Conservation (phyloP, 148 eudicot genomes). For the Rhododendron griersonianum region DNA sequence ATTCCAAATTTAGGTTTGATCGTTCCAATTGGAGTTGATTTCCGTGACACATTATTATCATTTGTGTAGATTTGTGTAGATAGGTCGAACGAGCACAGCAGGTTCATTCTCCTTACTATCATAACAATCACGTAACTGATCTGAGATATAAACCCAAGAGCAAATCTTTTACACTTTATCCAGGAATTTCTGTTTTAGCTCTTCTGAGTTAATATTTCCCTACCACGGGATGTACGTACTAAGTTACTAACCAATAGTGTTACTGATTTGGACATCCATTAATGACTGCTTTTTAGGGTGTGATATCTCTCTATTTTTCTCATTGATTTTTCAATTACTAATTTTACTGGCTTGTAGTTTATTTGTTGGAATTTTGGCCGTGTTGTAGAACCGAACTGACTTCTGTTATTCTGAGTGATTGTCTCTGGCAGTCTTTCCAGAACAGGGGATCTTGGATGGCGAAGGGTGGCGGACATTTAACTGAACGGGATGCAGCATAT, state of each 20-base stretch:
- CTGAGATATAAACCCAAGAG: not conserved
- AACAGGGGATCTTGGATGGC: slow-evolving; percentile 48
- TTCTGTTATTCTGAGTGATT: not conserved
- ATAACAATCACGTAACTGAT: not conserved
- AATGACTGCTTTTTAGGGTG: not conserved
- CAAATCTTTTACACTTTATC: not conserved
- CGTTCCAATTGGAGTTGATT: not conserved
- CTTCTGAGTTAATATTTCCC: not conserved
- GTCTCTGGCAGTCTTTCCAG: slow-evolving; percentile 33
- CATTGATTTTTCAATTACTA: not conserved
- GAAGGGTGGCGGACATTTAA: slow-evolving; percentile 29
- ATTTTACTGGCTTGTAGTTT: not conserved
- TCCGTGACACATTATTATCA: not conserved
- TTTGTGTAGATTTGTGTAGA: not conserved
- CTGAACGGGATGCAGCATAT: slow-evolving; percentile 33
- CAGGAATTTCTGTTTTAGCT: not conserved
- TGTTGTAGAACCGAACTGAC: not conserved
- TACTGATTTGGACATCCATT: not conserved
- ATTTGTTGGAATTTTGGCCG: not conserved
- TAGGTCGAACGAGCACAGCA: not conserved
- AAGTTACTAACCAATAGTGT: not conserved
- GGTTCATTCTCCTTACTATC: not conserved
- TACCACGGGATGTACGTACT: not conserved
- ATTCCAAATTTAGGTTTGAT: not conserved
- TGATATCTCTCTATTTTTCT: not conserved